phyloP scores from a whole-genome alignment of 2,329 filamentous ascomycete species.

The Chalaropsis thielavioides region DNA sequence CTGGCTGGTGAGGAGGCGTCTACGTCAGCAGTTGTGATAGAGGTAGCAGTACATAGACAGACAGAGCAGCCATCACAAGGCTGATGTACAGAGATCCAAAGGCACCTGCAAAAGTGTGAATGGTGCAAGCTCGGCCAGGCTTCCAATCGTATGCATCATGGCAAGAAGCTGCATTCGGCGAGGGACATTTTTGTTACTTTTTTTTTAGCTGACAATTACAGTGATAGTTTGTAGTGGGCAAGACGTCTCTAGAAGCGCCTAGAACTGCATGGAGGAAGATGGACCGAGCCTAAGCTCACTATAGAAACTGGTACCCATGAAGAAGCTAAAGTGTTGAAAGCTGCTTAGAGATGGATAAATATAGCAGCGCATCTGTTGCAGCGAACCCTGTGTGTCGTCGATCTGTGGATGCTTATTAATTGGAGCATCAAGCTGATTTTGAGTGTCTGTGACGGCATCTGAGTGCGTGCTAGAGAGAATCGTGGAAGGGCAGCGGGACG shows the following conservation, averaged over 20 bases:
- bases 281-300: neutral
- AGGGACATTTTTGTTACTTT: neutral
- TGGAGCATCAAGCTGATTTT: too few species aligned
- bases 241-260: neutral
- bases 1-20: too few species aligned
- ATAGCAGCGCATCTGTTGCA: neutral
- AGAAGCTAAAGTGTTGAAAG: neutral
- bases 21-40: neutral
- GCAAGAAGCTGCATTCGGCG: too few species aligned
- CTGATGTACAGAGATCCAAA: neutral
- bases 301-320: too few species aligned
- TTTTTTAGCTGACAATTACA: neutral
- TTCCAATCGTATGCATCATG: neutral
- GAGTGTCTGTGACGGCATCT: too few species aligned
- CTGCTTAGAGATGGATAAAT: neutral
- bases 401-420: too few species aligned
- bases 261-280: neutral
- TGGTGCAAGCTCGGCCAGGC: neutral
- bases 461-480: too few species aligned
- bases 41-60: neutral
- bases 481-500: too few species aligned
- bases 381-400: neutral
- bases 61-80: neutral
- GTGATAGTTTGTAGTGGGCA: neutral
- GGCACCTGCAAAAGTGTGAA: neutral